A percentile compares a stretch with the other conserved stretches of the same genome.
Conservation (phyloP, 345 rosid species). For the Melastoma malabathricum region DNA sequence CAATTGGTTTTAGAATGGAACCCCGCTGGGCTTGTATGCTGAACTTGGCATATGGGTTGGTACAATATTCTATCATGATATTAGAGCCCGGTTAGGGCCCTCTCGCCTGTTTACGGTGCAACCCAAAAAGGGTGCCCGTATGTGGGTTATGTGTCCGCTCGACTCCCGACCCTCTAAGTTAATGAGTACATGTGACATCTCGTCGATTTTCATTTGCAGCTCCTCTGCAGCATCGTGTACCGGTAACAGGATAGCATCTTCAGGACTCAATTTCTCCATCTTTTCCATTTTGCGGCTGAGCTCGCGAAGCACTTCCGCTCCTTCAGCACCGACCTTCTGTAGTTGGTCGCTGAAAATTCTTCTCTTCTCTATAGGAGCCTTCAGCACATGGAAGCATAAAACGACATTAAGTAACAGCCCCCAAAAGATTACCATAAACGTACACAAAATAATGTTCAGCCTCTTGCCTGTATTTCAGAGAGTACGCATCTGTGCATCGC, state of each 20-base stretch:
- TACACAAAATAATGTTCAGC: not conserved
- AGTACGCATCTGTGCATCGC: conserved; percentile 93
- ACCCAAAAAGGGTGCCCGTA: too few relatives aligned
- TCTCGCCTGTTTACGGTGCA: too few relatives aligned
- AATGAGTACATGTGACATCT: conserved; percentile 49
- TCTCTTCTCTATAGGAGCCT: conserved; percentile 83
- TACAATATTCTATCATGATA: too few relatives aligned
- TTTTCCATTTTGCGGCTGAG: conserved; percentile 30
- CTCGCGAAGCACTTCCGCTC: conserved; percentile 29
- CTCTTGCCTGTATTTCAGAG: conserved; percentile 71
- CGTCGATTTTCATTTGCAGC: conserved; percentile 60
- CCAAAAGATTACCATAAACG: not conserved
- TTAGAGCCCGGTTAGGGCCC: too few relatives aligned
- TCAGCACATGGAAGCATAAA: conserved; percentile 4
- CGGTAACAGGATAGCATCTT: conserved; percentile 37
- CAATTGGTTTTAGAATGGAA: too few relatives aligned
- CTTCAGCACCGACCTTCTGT: conserved; percentile 32
- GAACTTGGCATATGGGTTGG: too few relatives aligned
- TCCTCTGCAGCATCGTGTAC: conserved; percentile 66
- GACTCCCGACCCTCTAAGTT: conserved; percentile 67
- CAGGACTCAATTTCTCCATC: conserved; percentile 34
- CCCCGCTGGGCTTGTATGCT: too few relatives aligned
- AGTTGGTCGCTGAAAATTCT: conserved; percentile 31
- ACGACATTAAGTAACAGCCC: not conserved
- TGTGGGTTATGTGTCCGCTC: too few relatives aligned